Base-by-base conservation (phyloP, 352 stramenopile species). In the Globisporangium heterothallicum region DNA sequence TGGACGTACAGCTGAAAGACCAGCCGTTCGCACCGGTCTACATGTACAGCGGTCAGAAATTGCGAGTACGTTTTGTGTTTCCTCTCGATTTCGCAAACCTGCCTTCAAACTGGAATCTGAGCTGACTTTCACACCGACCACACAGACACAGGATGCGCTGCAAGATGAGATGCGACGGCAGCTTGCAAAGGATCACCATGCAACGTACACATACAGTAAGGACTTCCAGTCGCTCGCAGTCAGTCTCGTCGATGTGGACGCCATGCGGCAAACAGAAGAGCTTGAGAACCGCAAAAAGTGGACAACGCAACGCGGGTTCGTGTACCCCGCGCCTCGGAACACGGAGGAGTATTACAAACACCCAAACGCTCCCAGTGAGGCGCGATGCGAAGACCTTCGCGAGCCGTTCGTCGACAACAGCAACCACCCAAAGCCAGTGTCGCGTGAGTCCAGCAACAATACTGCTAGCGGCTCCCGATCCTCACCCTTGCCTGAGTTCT, bases 161-260 rank as follows among this genome's bases (percentile, higher is more conserved):
- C 90, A 97, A 50, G 84, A 88, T 6, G 75, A 82, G 25, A 66
- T 92, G 58, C 81, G 88, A 0, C 59, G 79, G 51, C 65, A 64
- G 8, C 67, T 96, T 14, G 60, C 67, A 3, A 74, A 69, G 30
- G 78, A 87, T 30, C 49, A 63, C 10, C 68, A 67, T 44, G 83
- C 67, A 6, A 92, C 76, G 19, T 97, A 85, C 66, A 95, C 88
- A 46, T 94, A 95, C 67, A 88, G 84, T 27, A 63, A 64, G 16
- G 80, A 96, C 12, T 97, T 94, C 63, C 78, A 95, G 52, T 94
- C 81, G 32, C 79, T 90, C 46, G 84, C 80, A 9, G 52, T 95
- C 25, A 92, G 81, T 29, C 67, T 94, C 36, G 74, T 95, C 6
- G 87, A 96, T 19, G 66, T 74, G 2, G 72, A 85, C 14, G 78